These are phyloP conservation scores for Suillus hirtellus DNA, from an alignment of 768 basidiomycete genomes.

Conservation along the genomic window DNA sequence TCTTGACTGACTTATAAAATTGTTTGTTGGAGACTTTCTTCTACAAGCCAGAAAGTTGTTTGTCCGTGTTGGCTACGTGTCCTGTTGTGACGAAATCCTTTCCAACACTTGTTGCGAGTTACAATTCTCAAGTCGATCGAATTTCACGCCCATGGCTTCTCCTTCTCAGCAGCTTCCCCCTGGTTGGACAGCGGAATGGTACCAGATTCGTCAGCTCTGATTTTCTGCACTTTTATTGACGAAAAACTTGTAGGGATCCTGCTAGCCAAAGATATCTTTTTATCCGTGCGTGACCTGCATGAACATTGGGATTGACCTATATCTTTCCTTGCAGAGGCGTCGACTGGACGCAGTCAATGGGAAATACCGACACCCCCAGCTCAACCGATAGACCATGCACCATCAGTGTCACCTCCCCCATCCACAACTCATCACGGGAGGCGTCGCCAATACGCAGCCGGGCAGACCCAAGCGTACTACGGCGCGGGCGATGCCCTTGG, in stretches of 20 bases:
- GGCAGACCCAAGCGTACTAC: slow-evolving; percentile 90
- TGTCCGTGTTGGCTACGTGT: slow-evolving; percentile 26
- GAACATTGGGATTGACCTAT: slow-evolving; percentile 11
- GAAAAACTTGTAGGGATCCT: slow-evolving; percentile 61
- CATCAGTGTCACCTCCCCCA: slow-evolving; percentile 46
- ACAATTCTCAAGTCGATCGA: not conserved
- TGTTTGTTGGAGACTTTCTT: not conserved
- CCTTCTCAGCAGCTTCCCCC: slow-evolving; percentile 75
- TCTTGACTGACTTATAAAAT: not conserved
- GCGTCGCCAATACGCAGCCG: slow-evolving; percentile 92
- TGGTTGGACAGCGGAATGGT: slow-evolving; percentile 96
- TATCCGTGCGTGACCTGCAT: slow-evolving; percentile 62
- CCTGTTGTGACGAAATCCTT: not conserved
- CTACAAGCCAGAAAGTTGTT: slow-evolving; percentile 13
- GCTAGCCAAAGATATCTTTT: slow-evolving; percentile 83
- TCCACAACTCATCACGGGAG: slow-evolving; percentile 49
- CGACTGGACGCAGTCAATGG: slow-evolving; percentile 87
- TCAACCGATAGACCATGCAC: slow-evolving; percentile 41
- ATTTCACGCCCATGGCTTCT: slow-evolving; percentile 39
- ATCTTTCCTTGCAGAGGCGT: slow-evolving; percentile 59
- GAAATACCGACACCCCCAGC: slow-evolving; percentile 60
- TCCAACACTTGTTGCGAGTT: not conserved
- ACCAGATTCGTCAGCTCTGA: slow-evolving; percentile 20
- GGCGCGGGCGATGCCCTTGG: slow-evolving; percentile 46
- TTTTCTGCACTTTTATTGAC: not conserved